Evolutionary conservation across 768 basidiomycete species (phyloP).

Genomic region (Lenzites betulinus): DNA sequence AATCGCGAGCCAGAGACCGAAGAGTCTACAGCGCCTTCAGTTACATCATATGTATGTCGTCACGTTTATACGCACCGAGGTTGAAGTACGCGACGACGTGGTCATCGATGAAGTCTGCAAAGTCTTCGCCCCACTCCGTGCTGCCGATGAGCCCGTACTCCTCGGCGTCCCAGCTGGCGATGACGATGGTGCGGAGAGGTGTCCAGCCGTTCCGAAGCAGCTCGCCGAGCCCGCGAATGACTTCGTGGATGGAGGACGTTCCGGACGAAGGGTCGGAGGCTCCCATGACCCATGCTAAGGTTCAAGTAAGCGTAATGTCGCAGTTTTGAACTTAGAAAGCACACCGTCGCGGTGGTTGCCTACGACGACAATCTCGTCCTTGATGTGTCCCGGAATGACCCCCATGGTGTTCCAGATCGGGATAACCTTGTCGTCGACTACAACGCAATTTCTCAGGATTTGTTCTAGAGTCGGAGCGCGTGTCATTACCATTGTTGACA

Average conservation of each 20-base stretch:
- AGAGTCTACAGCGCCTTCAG: slow-evolving; percentile 45
- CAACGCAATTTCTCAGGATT: neutral
- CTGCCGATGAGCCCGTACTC: slow-evolving; percentile 79
- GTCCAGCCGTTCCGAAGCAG: slow-evolving; percentile 78
- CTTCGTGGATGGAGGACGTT: slow-evolving; percentile 75
- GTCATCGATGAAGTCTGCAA: slow-evolving; percentile 73
- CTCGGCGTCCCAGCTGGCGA: slow-evolving; percentile 84
- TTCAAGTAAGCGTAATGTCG: slow-evolving; percentile 31
- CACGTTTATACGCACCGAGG: slow-evolving; percentile 45
- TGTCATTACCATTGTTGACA: slow-evolving; percentile 53
- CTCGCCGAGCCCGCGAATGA: slow-evolving; percentile 72
- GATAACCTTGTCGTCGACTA: slow-evolving; percentile 76
- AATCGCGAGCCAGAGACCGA: slow-evolving; percentile 66
- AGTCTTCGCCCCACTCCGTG: slow-evolving; percentile 96
- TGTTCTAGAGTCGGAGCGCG: neutral
- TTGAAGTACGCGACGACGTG: slow-evolving; percentile 89
- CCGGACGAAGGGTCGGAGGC: slow-evolving; percentile 81
- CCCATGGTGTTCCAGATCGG: slow-evolving; percentile 92
- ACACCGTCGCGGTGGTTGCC: slow-evolving; percentile 89
- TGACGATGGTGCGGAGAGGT: slow-evolving; percentile 74
- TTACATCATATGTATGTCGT: neutral
- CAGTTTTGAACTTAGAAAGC: neutral
- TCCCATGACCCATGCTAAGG: slow-evolving; percentile 67
- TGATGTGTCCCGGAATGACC: slow-evolving; percentile 79
- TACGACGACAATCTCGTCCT: slow-evolving; percentile 82